Percentiles rank a stretch among this genome's conserved stretches.
Evolutionary conservation across 2,329 filamentous ascomycete genomes (phyloP).

Genomic region (Alternaria triticina): DNA sequence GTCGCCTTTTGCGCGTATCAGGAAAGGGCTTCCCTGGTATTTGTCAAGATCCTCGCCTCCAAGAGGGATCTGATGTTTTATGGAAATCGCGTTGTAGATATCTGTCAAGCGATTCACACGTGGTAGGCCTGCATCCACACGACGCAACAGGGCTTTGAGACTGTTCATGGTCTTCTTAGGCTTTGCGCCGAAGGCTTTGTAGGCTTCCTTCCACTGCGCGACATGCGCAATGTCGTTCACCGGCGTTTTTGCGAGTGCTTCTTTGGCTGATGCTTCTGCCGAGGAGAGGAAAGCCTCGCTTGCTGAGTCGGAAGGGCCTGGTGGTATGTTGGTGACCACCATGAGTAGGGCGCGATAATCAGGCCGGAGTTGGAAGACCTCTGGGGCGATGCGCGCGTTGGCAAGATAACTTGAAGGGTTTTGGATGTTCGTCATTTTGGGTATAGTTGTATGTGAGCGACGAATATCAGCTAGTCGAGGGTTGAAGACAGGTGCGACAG

Average conservation of each 20-base stretch:
- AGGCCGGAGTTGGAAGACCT: conserved; percentile 45
- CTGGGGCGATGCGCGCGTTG: conserved; percentile 15
- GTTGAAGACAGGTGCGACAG: background rate
- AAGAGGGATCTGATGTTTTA: conserved; percentile 49
- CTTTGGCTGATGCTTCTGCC: conserved; percentile 31
- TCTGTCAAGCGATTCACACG: conserved; percentile 50
- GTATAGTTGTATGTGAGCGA: background rate
- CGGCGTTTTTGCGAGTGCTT: conserved; percentile 14
- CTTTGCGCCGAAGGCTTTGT: conserved; percentile 50
- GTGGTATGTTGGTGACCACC: conserved; percentile 40
- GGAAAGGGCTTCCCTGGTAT: conserved; percentile 41
- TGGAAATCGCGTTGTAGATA: conserved; percentile 50
- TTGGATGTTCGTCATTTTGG: background rate
- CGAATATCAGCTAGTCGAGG: background rate
- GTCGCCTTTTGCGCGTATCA: conserved; percentile 42
- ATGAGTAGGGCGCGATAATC: conserved; percentile 50
- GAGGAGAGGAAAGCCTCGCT: conserved; percentile 40
- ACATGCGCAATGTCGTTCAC: conserved; percentile 46
- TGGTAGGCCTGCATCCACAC: conserved; percentile 42
- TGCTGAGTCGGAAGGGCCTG: conserved; percentile 38
- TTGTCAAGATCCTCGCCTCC: conserved; percentile 51
- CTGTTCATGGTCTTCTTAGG: conserved; percentile 48
- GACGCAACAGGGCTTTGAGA: conserved; percentile 46
- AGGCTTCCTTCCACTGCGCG: conserved; percentile 48
- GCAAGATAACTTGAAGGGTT: conserved; percentile 1